Base-by-base conservation (phyloP, 177 flowering plant species). In the Vitis hybrid region DNA sequence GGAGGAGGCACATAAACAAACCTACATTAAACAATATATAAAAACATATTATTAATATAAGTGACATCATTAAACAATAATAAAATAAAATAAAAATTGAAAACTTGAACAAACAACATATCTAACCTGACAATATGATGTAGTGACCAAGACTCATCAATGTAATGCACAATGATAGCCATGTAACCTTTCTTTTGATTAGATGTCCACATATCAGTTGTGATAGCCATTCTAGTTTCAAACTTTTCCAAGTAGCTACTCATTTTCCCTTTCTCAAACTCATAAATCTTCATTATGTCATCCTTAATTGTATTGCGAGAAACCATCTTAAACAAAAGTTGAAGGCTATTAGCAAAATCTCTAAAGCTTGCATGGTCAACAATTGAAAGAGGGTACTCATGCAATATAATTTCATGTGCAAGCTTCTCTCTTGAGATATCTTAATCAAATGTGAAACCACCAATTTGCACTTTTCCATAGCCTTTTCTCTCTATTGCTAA, bases 181-280 rank as follows among this genome's bases (percentile, higher is more conserved):
- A 75, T 71, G 6, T n/a, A 71, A 1, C 77, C 77, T 34, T 69
- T 74, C 55, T 69, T 74, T 61, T 69, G 67, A 11, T 60, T 45
- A 14, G 71, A 9, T 29, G 78, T 71, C 68, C 78, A 75, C 71
- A 75, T 60, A 16, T 75, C 59, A 20, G 67, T 71, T 10, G 78
- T 75, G 19, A 71, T 61, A 1, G 63, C 70, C 2, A 75, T 45
- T 31, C 65, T 31, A 51, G 66, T 29, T 26, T 53, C 16, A 14
- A 12, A 5, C 5, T 53, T 53, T n/a, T 53, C 19, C 15, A 53
- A 12, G 7, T 14, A 53, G 7, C 16, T 53, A 3, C 6, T 12
- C 16, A 16, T 53, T 14, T 14, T 53, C n/a, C 6, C n/a, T 14
- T 16, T 53, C 56, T 53, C 56, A 12, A 12, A 2, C n/a, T 53